These are phyloP conservation scores for Globisporangium nodosum DNA, from an alignment of 352 stramenopile species.

Conservation along the genomic window DNA sequence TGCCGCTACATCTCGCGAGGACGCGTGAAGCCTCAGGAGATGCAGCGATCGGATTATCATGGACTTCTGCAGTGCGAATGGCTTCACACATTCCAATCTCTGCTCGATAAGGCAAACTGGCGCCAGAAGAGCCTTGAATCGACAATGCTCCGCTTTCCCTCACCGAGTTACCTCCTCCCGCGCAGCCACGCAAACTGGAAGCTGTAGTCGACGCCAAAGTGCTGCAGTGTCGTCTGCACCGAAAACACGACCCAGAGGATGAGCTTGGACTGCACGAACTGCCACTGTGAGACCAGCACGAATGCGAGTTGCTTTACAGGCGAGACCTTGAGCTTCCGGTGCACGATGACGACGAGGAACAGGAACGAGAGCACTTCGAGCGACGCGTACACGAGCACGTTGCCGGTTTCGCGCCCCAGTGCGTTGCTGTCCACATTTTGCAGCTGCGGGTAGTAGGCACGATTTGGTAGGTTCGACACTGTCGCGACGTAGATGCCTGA, in stretches of 20 bases:
- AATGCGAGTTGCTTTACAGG: conserved; percentile 24
- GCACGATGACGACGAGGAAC: conserved; percentile 18
- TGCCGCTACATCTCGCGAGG: no score
- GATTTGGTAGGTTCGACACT: conserved; percentile 2
- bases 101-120: no score
- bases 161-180: not conserved
- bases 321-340: conserved; percentile 16
- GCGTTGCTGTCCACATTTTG: not conserved
- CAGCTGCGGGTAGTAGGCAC: conserved; percentile 6
- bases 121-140: not conserved
- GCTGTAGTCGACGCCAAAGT: conserved; percentile 14
- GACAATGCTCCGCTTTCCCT: not conserved
- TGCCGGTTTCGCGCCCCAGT: not conserved
- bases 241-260: conserved; percentile 28
- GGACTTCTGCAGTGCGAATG: no score
- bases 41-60: no score
- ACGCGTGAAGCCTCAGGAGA: no score
- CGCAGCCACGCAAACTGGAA: conserved; percentile 15
- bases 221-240: conserved; percentile 2
- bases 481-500: not conserved
- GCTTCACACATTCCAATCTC: no score
- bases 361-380: conserved; percentile 40
- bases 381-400: conserved; percentile 24
- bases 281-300: conserved; percentile 24
- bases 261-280: conserved; percentile 27